These are phyloP conservation scores for Prunella vulgaris DNA, from an alignment of 257 asterid species.

Conservation along the genomic window DNA sequence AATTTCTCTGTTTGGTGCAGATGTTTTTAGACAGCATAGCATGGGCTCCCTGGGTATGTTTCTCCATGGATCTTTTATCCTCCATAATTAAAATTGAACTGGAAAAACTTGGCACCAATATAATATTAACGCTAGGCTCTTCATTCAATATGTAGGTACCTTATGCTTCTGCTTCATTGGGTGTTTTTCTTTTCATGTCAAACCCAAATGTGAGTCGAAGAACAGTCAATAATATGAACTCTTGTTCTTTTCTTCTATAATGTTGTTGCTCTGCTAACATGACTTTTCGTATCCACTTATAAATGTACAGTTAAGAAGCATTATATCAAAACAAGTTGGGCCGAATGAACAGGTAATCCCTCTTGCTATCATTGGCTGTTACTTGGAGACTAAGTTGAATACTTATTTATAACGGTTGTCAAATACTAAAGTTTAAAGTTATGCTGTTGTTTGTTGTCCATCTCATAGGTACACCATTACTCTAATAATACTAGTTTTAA, in stretches of 20 bases:
- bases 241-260: slow-evolving; percentile 17
- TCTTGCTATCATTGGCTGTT: background rate
- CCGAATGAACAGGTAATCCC: slow-evolving; percentile 72
- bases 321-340: slow-evolving; percentile 79
- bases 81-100: background rate
- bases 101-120: background rate
- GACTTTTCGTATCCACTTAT: background rate
- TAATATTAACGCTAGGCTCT: background rate
- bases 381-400: background rate
- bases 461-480: too few relatives aligned
- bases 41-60: slow-evolving; percentile 77
- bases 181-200: slow-evolving; percentile 36
- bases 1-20: slow-evolving; percentile 44
- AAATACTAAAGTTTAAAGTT: background rate
- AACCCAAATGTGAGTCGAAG: slow-evolving; percentile 37
- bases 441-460: background rate
- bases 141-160: slow-evolving; percentile 50
- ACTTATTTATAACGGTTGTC: background rate
- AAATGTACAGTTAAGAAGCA: slow-evolving; percentile 61
- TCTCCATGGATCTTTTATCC: background rate
- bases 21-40: slow-evolving; percentile 76
- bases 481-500: too few relatives aligned
- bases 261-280: slow-evolving; percentile 35
- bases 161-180: slow-evolving; percentile 50
- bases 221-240: background rate